phyloP scores from a whole-genome alignment of 257 asterid species.

The Fraxinus excelsior region DNA sequence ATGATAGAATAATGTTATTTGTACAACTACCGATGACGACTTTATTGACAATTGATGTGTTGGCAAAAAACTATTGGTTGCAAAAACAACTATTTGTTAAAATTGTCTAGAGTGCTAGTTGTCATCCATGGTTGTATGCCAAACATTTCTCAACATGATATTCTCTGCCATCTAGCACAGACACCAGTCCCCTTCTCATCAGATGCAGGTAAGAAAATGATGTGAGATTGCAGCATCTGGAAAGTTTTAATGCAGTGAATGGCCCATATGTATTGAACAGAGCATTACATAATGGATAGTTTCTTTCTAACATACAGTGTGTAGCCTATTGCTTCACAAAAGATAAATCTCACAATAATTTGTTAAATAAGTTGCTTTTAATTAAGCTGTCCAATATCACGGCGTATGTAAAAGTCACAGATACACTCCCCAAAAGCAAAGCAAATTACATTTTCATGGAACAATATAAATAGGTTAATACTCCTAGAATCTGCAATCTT shows the following conservation, averaged over 20 bases:
- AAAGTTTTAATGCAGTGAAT: too few species aligned
- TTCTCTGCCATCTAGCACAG: not conserved
- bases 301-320: too few species aligned
- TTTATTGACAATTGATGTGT: too few species aligned
- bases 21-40: too few species aligned
- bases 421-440: not conserved
- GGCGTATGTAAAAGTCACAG: slow-evolving; percentile 19
- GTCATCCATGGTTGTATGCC: too few species aligned
- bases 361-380: not conserved
- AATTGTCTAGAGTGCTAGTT: too few species aligned
- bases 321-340: not conserved
- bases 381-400: slow-evolving; percentile 18
- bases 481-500: slow-evolving; percentile 25
- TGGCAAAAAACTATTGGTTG: too few species aligned
- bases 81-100: too few species aligned
- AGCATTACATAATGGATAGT: not conserved
- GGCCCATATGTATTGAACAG: not conserved
- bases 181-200: not conserved
- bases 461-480: slow-evolving; percentile 27
- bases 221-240: too few species aligned
- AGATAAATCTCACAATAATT: not conserved
- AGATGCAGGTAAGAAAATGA: too few species aligned
- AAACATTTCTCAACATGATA: not conserved
- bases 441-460: slow-evolving; percentile 3
- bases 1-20: too few species aligned